Evolutionary conservation across 1,139 yeast species (phyloP).

Genomic region (Zygoascus hellenicus): DNA sequence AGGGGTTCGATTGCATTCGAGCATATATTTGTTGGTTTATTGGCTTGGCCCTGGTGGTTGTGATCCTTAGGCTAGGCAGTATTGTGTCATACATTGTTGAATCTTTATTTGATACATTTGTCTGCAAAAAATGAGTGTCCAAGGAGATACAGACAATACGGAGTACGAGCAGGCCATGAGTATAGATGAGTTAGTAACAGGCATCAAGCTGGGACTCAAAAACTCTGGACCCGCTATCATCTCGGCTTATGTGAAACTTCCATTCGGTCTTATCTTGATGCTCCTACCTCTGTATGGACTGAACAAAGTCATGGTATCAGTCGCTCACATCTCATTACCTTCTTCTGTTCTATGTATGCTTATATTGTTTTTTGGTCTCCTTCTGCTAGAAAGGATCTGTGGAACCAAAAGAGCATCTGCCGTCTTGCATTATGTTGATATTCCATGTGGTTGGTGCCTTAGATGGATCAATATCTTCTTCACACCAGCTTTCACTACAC

Average conservation of each 20-base stretch:
- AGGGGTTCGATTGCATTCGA: too few species aligned
- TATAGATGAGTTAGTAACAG: not conserved
- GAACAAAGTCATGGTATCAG: slow-evolving; percentile 46
- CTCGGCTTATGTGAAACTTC: slow-evolving; percentile 14
- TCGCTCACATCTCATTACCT: slow-evolving; percentile 54
- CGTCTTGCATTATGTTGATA: slow-evolving; percentile 45
- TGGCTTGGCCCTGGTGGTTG: too few species aligned
- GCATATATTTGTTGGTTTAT: too few species aligned
- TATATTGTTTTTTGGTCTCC: slow-evolving; percentile 47
- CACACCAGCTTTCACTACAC: slow-evolving; percentile 67
- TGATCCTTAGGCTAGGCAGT: too few species aligned
- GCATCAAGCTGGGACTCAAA: slow-evolving; percentile 5
- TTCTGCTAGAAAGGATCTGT: slow-evolving; percentile 33
- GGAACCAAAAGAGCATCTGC: slow-evolving; percentile 40
- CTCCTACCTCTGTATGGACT: slow-evolving; percentile 56
- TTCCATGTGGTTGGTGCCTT: slow-evolving; percentile 63
- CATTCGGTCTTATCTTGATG: slow-evolving; percentile 25
- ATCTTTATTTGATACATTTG: not conserved
- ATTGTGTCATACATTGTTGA: too few species aligned
- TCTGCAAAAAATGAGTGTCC: not conserved
- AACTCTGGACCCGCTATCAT: slow-evolving; percentile 3
- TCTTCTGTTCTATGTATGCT: slow-evolving; percentile 75
- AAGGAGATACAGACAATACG: too few species aligned
- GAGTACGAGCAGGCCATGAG: too few species aligned
- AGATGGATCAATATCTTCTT: slow-evolving; percentile 77